phyloP scores from a whole-genome alignment of 345 rosid species.

The Jatropha curcas region DNA sequence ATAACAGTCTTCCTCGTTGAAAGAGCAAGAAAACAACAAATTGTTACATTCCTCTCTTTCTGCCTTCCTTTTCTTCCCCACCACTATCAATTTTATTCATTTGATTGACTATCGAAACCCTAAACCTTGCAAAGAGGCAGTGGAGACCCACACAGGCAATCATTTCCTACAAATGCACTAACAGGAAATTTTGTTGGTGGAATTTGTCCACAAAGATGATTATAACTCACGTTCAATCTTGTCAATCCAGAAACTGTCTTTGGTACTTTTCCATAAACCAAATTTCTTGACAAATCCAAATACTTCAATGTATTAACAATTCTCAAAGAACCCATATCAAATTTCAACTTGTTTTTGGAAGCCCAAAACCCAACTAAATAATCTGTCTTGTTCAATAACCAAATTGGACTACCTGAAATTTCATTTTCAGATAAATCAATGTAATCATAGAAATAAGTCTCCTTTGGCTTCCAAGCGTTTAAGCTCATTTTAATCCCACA shows the following conservation, averaged over 20 bases:
- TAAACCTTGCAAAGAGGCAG: slow-evolving; percentile 19
- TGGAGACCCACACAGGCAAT: slow-evolving; percentile 29
- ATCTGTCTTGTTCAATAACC: slow-evolving; percentile 56
- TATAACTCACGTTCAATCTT: slow-evolving; percentile 53
- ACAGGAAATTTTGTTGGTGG: slow-evolving; percentile 60
- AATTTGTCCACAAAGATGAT: slow-evolving; percentile 67
- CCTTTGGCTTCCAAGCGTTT: slow-evolving; percentile 58
- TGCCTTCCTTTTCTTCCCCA: not conserved
- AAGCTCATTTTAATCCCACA: slow-evolving; percentile 67
- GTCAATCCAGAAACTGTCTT: slow-evolving; percentile 41
- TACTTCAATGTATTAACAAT: slow-evolving; percentile 43
- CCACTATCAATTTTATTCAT: not conserved
- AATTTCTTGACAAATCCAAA: slow-evolving; percentile 62
- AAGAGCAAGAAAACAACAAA: no score
- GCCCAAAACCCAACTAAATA: slow-evolving; percentile 55
- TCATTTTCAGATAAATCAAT: slow-evolving; percentile 68
- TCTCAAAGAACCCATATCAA: slow-evolving; percentile 46
- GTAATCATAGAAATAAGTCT: slow-evolving; percentile 68
- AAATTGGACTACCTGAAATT: slow-evolving; percentile 55
- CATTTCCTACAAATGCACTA: slow-evolving; percentile 37
- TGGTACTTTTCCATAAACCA: slow-evolving; percentile 59
- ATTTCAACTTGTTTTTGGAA: slow-evolving; percentile 51
- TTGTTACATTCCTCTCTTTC: no score
- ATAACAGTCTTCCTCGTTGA: no score
- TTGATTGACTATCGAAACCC: no score